These are phyloP conservation scores for Phaeosphaeriaceae sp. DNA, from an alignment of 2,329 filamentous ascomycete genomes.

Conservation along the genomic window DNA sequence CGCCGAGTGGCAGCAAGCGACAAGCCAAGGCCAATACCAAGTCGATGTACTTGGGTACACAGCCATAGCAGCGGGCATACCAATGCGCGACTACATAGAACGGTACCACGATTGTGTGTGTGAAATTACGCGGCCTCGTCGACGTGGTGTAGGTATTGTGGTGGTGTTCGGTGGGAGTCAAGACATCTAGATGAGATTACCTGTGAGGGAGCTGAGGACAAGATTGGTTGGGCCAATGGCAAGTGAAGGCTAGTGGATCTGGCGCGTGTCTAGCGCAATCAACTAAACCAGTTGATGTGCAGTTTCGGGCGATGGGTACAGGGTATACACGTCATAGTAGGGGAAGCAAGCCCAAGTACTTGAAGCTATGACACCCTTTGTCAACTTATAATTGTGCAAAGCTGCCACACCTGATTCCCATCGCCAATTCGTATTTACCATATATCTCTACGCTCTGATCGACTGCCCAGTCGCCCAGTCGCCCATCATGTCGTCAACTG, in stretches of 20 bases:
- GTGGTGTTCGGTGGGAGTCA: background rate
- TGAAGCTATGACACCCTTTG: background rate
- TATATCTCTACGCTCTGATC: constrained; percentile 10
- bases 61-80: background rate
- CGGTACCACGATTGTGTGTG: background rate
- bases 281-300: background rate
- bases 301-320: background rate
- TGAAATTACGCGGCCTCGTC: background rate
- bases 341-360: background rate
- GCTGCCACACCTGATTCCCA: background rate
- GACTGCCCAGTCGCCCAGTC: constrained; percentile 11
- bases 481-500: constrained; percentile 32
- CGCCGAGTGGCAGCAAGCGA: background rate
- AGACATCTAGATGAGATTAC: background rate
- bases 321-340: background rate
- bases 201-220: background rate
- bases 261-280: background rate
- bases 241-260: background rate
- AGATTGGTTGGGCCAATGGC: background rate
- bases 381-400: background rate
- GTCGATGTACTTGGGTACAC: background rate
- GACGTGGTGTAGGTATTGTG: constrained; percentile 6
- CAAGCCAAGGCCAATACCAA: background rate
- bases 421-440: background rate
- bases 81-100: background rate